phyloP scores from a whole-genome alignment of 495 filamentous ascomycete genomes.

The Antarctomyces pellizariae region DNA sequence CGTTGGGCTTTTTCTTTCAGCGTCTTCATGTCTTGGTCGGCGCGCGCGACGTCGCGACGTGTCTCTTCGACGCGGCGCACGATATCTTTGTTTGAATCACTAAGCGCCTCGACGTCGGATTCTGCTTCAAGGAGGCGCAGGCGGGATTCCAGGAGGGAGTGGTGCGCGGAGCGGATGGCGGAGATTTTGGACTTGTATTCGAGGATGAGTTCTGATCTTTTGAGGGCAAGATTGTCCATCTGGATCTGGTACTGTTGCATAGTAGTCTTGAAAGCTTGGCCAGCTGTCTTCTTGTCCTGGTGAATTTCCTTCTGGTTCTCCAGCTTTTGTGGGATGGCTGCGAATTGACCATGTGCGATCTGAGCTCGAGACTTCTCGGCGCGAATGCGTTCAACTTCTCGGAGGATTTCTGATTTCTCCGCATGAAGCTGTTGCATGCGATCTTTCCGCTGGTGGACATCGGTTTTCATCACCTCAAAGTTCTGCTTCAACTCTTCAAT shows the following conservation, averaged over 20 bases:
- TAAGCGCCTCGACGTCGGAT: conserved; percentile 48
- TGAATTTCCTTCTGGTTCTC: conserved; percentile 31
- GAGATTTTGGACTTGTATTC: conserved; percentile 33
- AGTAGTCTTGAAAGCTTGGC: too few relatives aligned
- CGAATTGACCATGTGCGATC: conserved; percentile 32
- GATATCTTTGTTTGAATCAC: conserved; percentile 34
- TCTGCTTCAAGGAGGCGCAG: conserved; percentile 51
- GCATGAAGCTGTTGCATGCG: conserved; percentile 18
- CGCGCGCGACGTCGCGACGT: conserved; percentile 12
- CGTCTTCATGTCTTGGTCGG: conserved; percentile 11
- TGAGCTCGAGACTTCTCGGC: conserved; percentile 28
- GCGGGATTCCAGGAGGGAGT: conserved; percentile 39
- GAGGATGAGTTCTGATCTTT: conserved; percentile 39
- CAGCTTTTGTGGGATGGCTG: conserved; percentile 36
- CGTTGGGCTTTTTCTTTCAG: conserved; percentile 14
- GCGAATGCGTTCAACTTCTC: conserved; percentile 9
- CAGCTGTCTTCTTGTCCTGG: conserved; percentile 15
- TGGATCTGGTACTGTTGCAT: conserved; percentile 21
- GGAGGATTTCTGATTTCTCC: conserved; percentile 14
- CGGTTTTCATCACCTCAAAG: conserved; percentile 13
- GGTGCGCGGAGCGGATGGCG: conserved; percentile 30
- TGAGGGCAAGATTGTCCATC: conserved; percentile 30
- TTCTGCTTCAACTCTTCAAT: conserved; percentile 19
- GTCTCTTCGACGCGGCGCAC: conserved; percentile 24
- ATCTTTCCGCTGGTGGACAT: conserved; percentile 14